Percentiles rank a stretch among this genome's conserved stretches.
Evolutionary conservation across 192 early-diverging fungal genomes (phyloP).

Genomic region (Globomyces pollinis-pini): DNA sequence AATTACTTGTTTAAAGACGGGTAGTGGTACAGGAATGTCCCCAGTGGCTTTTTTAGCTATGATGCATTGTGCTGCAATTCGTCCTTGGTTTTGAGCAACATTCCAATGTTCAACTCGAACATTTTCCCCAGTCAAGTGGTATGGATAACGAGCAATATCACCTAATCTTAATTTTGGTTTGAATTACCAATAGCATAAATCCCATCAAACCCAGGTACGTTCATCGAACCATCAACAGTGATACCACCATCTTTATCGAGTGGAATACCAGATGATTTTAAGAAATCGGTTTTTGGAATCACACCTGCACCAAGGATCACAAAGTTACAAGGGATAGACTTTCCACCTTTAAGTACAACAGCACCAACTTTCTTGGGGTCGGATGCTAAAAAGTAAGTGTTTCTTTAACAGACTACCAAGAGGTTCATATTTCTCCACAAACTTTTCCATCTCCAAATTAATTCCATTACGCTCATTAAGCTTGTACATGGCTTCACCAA

Average conservation of each 20-base stretch:
- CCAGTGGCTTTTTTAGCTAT: constrained; percentile 20
- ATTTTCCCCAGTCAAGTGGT: constrained; percentile 31
- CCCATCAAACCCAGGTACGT: constrained; percentile 26
- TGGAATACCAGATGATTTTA: constrained; percentile 27
- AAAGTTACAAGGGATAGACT: constrained; percentile 35
- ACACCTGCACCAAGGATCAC: constrained; percentile 51
- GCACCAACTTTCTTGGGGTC: constrained; percentile 21
- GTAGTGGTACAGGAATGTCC: constrained; percentile 18
- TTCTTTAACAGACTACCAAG: no score
- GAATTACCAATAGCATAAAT: constrained; percentile 45
- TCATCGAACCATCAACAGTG: constrained; percentile 32
- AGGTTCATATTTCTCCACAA: constrained; percentile 20
- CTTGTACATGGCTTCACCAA: constrained; percentile 38
- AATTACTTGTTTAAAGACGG: constrained; percentile 30
- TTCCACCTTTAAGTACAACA: constrained; percentile 30
- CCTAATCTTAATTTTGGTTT: constrained; percentile 12
- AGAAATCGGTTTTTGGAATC: constrained; percentile 38
- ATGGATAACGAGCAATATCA: constrained; percentile 47
- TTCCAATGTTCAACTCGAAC: constrained; percentile 53
- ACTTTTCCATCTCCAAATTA: constrained; percentile 30
- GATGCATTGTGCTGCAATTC: constrained; percentile 22
- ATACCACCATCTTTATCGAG: constrained; percentile 40
- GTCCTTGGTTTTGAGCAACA: constrained; percentile 33
- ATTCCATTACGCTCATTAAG: constrained; percentile 39
- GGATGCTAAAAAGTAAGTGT: no score